These are phyloP conservation scores for Dactylorhiza incarnata DNA, from an alignment of 106 monocot species.

Conservation along the genomic window DNA sequence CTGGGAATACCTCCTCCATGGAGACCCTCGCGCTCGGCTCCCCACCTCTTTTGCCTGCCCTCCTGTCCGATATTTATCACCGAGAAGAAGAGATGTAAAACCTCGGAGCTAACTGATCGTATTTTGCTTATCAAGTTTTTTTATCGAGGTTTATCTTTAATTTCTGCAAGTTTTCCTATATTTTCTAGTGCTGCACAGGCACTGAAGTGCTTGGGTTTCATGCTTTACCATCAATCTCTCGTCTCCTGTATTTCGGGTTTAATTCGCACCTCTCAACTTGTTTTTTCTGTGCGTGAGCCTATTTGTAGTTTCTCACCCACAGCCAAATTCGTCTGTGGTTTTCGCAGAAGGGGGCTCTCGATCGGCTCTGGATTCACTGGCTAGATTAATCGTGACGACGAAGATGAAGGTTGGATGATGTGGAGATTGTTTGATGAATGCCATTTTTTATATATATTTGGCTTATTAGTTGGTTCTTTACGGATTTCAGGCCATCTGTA, in stretches of 20 bases:
- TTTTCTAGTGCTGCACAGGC: constrained; percentile 38
- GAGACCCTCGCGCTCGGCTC: constrained; percentile 25
- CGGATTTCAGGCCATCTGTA: constrained; percentile 46
- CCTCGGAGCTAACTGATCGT: background rate
- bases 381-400: constrained; percentile 30
- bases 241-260: constrained; percentile 35
- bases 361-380: constrained; percentile 35
- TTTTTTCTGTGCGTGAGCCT: background rate
- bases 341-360: constrained; percentile 21
- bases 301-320: background rate
- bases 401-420: constrained; percentile 42
- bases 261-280: background rate
- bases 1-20: constrained; percentile 25
- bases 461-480: background rate
- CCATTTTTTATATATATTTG: background rate
- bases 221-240: constrained; percentile 48
- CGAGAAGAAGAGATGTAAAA: constrained; percentile 55
- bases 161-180: background rate
- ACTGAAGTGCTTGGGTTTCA: constrained; percentile 68
- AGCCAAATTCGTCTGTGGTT: background rate
- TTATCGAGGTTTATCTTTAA: background rate
- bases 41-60: constrained; percentile 25
- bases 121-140: background rate
- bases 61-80: constrained; percentile 36
- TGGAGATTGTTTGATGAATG: background rate